Base-by-base conservation (phyloP, 148 eudicot genomes). In the Silene latifolia region DNA sequence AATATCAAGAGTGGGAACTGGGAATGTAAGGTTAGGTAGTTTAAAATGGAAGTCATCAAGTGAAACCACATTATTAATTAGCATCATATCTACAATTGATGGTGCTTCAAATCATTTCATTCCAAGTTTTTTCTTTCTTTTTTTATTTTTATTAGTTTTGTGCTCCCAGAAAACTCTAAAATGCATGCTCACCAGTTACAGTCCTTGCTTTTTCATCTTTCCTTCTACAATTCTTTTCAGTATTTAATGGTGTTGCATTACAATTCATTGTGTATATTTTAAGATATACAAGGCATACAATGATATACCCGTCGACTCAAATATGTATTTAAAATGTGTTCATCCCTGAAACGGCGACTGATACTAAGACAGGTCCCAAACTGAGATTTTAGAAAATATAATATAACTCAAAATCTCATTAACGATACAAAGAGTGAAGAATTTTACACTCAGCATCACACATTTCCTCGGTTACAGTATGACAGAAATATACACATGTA, bases 81-180 rank as follows among this genome's bases (percentile, higher is more conserved):
- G 10, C 14, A 23, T 39, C 60, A 75, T 80, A 48, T 32, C 68
- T 54, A 27, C 57, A 64, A 71, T 76, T 71, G 63, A 80, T 80
- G 46, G 60, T 80, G 79, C 73, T 60, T 56, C 68, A 14, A 75
- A 75, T 80, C 78, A 75, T 80, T 63, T 39, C 71, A 6, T 63
- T 72, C 12, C 20, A 47, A 44, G 27, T 58, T 76, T 57, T 57
- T 42, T 42, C 8, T 39, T 39, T 39, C 44, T 39, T 39, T 39
- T 39, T 51, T 14, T 12, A 48, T 12, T 48, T 21, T 21, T 0
- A 46, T 60, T 25, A 21, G 42, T 29, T 47, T 32, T 23, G 1
- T 42, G 5, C 29, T 21, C 39, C 15, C 11, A 51, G n/a, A 24
- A 69, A 69, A 11, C 32, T n/a, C 27, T 46, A 68, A 46, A 46